A percentile compares a stretch with the other conserved stretches of the same genome.
Conservation (phyloP, 805 yeast genomes). For the Wickerhamomyces ciferrii region DNA sequence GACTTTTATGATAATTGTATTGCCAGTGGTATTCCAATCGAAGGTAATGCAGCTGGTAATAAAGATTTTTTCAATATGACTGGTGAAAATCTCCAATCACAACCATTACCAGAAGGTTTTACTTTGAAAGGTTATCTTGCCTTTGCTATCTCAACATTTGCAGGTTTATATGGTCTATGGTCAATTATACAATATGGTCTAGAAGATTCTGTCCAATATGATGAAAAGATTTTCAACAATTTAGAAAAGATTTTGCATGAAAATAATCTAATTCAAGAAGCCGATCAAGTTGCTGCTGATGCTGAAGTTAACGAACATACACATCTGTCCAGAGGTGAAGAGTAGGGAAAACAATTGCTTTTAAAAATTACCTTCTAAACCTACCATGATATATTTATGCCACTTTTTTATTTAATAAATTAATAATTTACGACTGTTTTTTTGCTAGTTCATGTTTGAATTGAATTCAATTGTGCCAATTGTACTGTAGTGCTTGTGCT, state of each 20-base stretch:
- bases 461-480: not conserved
- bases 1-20: conserved; percentile 48
- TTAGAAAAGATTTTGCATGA: conserved; percentile 29
- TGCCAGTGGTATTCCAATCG: conserved; percentile 36
- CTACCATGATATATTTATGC: not conserved
- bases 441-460: no score
- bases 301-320: conserved; percentile 12
- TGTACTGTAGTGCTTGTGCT: not conserved
- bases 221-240: conserved; percentile 33
- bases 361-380: not conserved
- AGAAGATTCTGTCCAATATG: conserved; percentile 51
- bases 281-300: not conserved
- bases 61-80: conserved; percentile 47
- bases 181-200: conserved; percentile 62
- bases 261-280: conserved; percentile 14
- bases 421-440: not conserved
- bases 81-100: conserved; percentile 57
- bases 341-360: not conserved
- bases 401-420: not conserved
- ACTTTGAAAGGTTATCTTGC: conserved; percentile 68
- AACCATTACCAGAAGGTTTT: conserved; percentile 66
- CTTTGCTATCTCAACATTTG: conserved; percentile 42
- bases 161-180: conserved; percentile 56
- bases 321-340: conserved; percentile 7
- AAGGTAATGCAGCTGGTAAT: conserved; percentile 76